Percentiles rank a stretch among this genome's conserved stretches.
Conservation (phyloP, 148 eudicot genomes). For the Rhododendron griersonianum region DNA sequence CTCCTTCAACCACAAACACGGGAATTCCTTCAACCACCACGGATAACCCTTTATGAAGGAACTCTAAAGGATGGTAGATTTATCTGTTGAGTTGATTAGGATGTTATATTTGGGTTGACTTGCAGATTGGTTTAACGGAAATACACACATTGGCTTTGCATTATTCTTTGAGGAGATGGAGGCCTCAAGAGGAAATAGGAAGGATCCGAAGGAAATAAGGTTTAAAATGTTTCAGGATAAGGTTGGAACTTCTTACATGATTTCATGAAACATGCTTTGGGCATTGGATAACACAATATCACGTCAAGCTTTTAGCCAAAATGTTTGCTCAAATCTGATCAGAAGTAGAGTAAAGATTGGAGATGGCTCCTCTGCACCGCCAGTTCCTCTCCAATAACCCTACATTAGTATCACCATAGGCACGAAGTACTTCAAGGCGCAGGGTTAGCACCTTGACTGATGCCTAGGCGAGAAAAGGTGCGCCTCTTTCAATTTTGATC, state of each 20-base stretch:
- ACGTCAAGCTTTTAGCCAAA: not conserved
- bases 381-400: not conserved
- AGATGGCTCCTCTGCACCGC: not conserved
- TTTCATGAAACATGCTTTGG: not conserved
- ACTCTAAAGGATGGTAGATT: not conserved
- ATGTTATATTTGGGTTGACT: not conserved
- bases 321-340: not conserved
- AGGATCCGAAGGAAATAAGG: not conserved
- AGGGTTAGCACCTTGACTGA: too few species aligned
- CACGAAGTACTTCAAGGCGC: too few species aligned
- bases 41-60: not conserved
- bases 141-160: not conserved
- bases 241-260: not conserved
- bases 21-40: not conserved
- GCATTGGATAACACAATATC: not conserved
- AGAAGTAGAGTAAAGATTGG: not conserved
- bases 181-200: not conserved
- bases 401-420: too few species aligned
- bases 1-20: not conserved
- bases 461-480: too few species aligned
- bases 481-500: too few species aligned
- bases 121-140: not conserved
- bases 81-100: not conserved
- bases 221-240: not conserved
- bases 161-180: not conserved